phyloP scores from a whole-genome alignment of 306 rosid species.

The Casuarina equisetifolia region DNA sequence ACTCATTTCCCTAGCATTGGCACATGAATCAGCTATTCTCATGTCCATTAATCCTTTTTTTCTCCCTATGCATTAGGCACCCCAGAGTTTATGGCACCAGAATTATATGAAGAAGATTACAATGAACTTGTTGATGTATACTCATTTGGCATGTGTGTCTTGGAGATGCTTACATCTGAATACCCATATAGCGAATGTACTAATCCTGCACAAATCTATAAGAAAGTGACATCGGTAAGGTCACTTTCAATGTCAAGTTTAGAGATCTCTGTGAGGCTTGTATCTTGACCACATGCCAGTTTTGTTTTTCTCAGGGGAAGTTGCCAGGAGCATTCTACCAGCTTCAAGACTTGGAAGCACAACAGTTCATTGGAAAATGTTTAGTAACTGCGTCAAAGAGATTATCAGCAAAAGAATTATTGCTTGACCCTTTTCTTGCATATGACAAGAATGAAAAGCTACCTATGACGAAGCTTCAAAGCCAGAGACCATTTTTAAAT shows the following conservation, averaged over 20 bases:
- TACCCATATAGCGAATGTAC: constrained; percentile 81
- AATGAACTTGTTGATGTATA: constrained; percentile 92
- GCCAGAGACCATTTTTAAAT: constrained; percentile 66
- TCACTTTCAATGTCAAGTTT: constrained; percentile 11
- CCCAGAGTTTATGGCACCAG: constrained; percentile 98
- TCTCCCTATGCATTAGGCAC: constrained; percentile 53
- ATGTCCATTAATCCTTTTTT: constrained; percentile 7
- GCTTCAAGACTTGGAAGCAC: constrained; percentile 69
- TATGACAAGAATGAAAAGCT: constrained; percentile 39
- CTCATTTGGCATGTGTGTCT: constrained; percentile 92
- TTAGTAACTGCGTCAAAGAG: constrained; percentile 60
- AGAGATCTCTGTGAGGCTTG: neutral
- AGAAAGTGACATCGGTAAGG: constrained; percentile 89
- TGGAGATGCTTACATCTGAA: constrained; percentile 85
- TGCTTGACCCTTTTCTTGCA: constrained; percentile 66
- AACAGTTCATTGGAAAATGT: constrained; percentile 64
- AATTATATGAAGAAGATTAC: constrained; percentile 83
- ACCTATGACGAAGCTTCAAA: constrained; percentile 32
- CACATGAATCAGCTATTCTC: constrained; percentile 3
- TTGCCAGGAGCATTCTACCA: constrained; percentile 65
- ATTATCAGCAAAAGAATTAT: constrained; percentile 65
- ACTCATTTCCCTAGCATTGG: constrained; percentile 14
- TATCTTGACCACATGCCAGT: constrained; percentile 20
- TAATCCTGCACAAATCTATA: constrained; percentile 91
- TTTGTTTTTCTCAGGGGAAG: constrained; percentile 63